Conservation (phyloP, 768 basidiomycete species). For the Tricholoma sp. region DNA sequence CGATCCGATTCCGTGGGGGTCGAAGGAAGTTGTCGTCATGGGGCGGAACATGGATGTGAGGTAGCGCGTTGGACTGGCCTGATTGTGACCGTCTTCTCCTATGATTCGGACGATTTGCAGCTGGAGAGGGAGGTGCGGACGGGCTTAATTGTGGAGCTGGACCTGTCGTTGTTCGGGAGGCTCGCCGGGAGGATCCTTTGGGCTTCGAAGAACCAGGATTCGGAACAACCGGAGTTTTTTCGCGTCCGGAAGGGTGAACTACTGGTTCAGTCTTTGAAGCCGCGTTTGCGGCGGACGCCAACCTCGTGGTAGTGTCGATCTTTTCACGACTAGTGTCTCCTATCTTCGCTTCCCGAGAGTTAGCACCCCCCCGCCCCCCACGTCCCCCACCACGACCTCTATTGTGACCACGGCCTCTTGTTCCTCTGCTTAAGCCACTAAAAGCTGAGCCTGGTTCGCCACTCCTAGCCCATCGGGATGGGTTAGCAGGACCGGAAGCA, state of each 20-base stretch:
- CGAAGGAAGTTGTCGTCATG: conserved; percentile 28
- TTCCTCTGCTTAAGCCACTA: conserved; percentile 34
- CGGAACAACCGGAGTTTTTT: conserved; percentile 17
- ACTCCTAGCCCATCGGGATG: conserved; percentile 39
- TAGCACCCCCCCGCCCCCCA: conserved; percentile 26
- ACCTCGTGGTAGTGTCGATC: conserved; percentile 12
- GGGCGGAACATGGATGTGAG: conserved; percentile 28
- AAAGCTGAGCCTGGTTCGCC: conserved; percentile 46
- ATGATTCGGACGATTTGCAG: conserved; percentile 36
- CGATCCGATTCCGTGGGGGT: conserved; percentile 24
- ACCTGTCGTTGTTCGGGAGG: conserved; percentile 26
- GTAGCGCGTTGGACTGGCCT: conserved; percentile 20
- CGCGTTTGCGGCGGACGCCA: conserved; percentile 10
- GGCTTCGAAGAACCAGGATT: conserved; percentile 19
- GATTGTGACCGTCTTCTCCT: conserved; percentile 48
- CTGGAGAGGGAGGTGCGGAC: conserved; percentile 9
- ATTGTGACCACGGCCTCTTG: conserved; percentile 28
- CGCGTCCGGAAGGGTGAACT: conserved; percentile 11
- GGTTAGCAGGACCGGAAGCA: conserved; percentile 24
- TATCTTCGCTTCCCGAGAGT: conserved; percentile 14
- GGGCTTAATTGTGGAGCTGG: conserved; percentile 19
- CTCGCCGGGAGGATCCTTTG: conserved; percentile 29
- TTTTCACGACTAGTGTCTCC: conserved; percentile 18
- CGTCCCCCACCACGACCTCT: conserved; percentile 27
- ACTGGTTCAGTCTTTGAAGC: conserved; percentile 16